Conservation (phyloP, 2,329 filamentous ascomycete genomes). For the Aspergillus sp. region DNA sequence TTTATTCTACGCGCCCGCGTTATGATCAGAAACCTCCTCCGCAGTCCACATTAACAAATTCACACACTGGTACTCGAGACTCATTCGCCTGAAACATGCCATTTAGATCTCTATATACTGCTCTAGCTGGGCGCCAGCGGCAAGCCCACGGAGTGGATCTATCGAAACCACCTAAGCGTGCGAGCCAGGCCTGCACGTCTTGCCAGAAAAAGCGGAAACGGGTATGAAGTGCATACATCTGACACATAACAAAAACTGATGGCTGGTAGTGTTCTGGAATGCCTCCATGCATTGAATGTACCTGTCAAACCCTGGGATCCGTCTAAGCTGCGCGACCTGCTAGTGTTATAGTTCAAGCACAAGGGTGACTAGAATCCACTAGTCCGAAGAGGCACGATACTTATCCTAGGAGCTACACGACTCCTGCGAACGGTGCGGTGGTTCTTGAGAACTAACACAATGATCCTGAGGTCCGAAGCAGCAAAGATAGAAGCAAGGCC, state of each 20-base stretch:
- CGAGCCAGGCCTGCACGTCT: background rate
- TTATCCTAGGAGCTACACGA: background rate
- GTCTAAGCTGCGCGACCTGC: background rate
- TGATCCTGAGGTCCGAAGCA: background rate
- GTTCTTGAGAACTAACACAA: background rate
- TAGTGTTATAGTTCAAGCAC: too few relatives aligned
- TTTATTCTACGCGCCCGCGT: background rate
- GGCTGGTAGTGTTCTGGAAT: background rate
- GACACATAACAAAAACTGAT: background rate
- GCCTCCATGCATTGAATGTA: background rate
- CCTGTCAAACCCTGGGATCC: background rate
- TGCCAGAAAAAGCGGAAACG: background rate
- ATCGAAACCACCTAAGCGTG: background rate
- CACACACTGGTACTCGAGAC: background rate
- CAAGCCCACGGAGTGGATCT: background rate
- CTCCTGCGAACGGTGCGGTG: background rate
- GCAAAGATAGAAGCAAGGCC: background rate
- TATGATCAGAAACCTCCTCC: background rate
- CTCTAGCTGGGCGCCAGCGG: background rate
- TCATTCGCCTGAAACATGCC: background rate
- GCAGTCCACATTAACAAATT: background rate
- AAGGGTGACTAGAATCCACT: background rate
- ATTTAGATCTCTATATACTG: background rate
- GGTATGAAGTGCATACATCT: background rate
- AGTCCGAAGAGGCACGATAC: background rate